Conservation (phyloP, 371 early-diverging fungal species). For the Lichtheimia corymbifera region DNA sequence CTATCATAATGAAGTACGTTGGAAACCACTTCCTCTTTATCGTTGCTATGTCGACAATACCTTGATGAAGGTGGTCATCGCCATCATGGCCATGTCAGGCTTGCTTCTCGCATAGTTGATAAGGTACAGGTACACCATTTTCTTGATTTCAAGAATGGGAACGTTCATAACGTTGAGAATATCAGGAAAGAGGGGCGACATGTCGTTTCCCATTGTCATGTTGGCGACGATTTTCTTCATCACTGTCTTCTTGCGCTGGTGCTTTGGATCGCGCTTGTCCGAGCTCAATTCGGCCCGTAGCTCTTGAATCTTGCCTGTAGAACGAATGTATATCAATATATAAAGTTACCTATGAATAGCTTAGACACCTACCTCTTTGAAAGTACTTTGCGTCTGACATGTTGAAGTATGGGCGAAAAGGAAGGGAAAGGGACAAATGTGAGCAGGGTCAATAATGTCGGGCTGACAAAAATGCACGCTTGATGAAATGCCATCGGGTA, state of each 20-base stretch:
- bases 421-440: neutral
- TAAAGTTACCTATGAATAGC: neutral
- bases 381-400: conserved; percentile 85
- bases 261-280: conserved; percentile 89
- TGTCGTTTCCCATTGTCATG: conserved; percentile 99
- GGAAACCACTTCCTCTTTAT: neutral
- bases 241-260: conserved; percentile 84
- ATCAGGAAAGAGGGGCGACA: conserved; percentile 84
- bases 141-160: conserved; percentile 67
- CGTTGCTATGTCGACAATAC: conserved; percentile 34
- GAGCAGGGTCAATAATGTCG: neutral
- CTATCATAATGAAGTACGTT: conserved; percentile 42
- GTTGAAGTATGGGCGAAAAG: conserved; percentile 7
- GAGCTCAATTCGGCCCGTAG: conserved; percentile 88
- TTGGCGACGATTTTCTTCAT: conserved; percentile 97
- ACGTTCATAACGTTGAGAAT: conserved; percentile 61
- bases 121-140: conserved; percentile 89
- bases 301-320: conserved; percentile 92
- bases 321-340: neutral
- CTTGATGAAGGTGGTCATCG: conserved; percentile 96
- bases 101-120: conserved; percentile 95
- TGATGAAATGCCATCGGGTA: no score
- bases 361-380: conserved; percentile 64
- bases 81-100: conserved; percentile 96
- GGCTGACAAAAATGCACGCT: no score